phyloP scores from a whole-genome alignment of 169 alveolate species.

The Eimeria nieschulzi region DNA sequence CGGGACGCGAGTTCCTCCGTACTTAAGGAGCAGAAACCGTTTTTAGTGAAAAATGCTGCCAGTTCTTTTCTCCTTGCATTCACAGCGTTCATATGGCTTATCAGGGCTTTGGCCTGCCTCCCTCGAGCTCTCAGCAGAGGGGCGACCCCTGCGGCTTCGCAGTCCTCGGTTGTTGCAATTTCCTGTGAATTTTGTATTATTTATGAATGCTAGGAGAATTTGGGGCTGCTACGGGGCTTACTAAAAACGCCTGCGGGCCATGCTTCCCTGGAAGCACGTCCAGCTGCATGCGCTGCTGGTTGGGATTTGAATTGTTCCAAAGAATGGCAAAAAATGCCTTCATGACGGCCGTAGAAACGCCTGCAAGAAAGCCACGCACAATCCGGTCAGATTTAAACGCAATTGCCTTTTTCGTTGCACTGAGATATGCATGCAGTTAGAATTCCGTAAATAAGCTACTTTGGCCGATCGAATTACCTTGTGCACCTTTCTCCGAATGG shows the following conservation, averaged over 20 bases:
- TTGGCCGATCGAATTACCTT: background rate
- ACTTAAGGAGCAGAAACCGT: slow-evolving; percentile 53
- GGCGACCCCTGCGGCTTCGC: slow-evolving; percentile 69
- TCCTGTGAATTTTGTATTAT: slow-evolving; percentile 19
- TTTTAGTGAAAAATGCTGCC: slow-evolving; percentile 30
- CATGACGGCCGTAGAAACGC: slow-evolving; percentile 31
- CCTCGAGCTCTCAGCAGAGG: slow-evolving; percentile 46
- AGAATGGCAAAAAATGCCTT: slow-evolving; percentile 40
- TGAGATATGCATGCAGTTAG: background rate
- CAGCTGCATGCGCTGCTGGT: slow-evolving; percentile 29
- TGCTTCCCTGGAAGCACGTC: slow-evolving; percentile 63
- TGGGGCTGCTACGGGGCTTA: background rate
- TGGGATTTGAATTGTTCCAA: slow-evolving; percentile 55
- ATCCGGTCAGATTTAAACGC: background rate
- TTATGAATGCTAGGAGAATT: background rate
- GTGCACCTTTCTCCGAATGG: slow-evolving; percentile 36
- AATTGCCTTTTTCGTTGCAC: background rate
- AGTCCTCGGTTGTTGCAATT: slow-evolving; percentile 62
- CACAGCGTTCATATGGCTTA: slow-evolving; percentile 64
- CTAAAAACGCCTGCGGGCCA: slow-evolving; percentile 53
- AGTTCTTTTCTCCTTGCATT: slow-evolving; percentile 53
- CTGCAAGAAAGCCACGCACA: background rate
- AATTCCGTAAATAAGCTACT: too few relatives aligned
- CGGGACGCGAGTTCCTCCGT: slow-evolving; percentile 58
- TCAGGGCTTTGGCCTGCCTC: slow-evolving; percentile 20